Evolutionary conservation across 306 rosid species (phyloP), one percentile per base, ranked within the genome.

Genomic region (Rosa persica): DNA sequence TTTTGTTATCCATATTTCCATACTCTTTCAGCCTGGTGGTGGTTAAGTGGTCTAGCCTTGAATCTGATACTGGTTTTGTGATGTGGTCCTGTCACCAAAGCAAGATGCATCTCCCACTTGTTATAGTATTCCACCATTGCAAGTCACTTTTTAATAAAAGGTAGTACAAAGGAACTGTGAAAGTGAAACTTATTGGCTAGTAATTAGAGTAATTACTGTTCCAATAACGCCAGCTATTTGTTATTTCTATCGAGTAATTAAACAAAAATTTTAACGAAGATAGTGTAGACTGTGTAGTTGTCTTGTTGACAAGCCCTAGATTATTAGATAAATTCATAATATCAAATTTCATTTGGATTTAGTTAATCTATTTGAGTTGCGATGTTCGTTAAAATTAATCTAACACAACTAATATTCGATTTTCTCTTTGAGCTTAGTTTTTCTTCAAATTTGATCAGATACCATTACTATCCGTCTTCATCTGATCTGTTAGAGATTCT

Each of bases 11-110:
- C 12, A 58, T 57, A 40, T 16, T 55, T 57, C 42, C 25, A 22
- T 15, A 57, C 54, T 15, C 68, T 57, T 43, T 57, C 52, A 39
- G 70, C 60, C 8, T 16, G 57, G 78, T 40, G 69, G 78, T 55
- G 69, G 55, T 54, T 54, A 4, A 38, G 49, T 57, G 54, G 27
- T 38, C 70, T 66, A 64, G 39, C 52, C 25, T 36, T 38, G 25
- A 66, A 38, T 36, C 17, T 15, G 16, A 42, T 58, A 20, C 27
- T 40, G 78, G 54, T 27, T 42, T 74, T 72, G 6, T 57, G 17
- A 74, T 40, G 68, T 74, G 67, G 36, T 61, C 51, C 38, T 6
- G 5, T 55, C 38, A 54, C 34, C 51, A 40, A 67, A 70, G 57
- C 12, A 27, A 16, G 11, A 64, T 15, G 5, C 16, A 66, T 66